These are phyloP conservation scores for Sporothrix globosa DNA, from an alignment of 2,329 filamentous ascomycete species.

Conservation along the genomic window DNA sequence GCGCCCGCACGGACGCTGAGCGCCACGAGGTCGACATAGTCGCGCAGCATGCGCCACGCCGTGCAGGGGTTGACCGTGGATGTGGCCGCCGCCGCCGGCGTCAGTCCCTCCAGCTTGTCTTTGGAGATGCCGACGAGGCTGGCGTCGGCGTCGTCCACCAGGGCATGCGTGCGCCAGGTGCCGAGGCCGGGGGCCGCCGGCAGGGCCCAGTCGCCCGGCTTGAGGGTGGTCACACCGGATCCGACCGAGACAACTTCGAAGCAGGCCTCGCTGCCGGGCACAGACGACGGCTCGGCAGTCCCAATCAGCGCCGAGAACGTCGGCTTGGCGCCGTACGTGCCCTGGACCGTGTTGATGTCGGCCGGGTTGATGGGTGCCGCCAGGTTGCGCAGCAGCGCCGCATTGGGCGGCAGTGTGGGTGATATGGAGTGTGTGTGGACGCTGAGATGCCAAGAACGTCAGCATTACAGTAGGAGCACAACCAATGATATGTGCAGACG, in stretches of 20 bases:
- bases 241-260: slow-evolving; percentile 82
- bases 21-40: slow-evolving; percentile 64
- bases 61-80: slow-evolving; percentile 92
- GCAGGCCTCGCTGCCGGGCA: slow-evolving; percentile 89
- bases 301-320: slow-evolving; percentile 73
- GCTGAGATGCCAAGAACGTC: slow-evolving; percentile 43
- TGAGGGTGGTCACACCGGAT: slow-evolving; percentile 56
- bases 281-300: slow-evolving; percentile 73
- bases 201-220: slow-evolving; percentile 90
- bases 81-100: slow-evolving; percentile 78
- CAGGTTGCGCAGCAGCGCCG: slow-evolving; percentile 81
- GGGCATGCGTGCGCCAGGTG: slow-evolving; percentile 91
- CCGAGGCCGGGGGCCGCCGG: slow-evolving; percentile 82
- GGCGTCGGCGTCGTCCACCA: slow-evolving; percentile 57
- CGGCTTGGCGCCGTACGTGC: slow-evolving; percentile 87
- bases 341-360: slow-evolving; percentile 97
- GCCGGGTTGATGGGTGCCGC: slow-evolving; percentile 94
- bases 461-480: neutral
- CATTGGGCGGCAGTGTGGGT: slow-evolving; percentile 65
- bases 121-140: slow-evolving; percentile 65
- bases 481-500: too few species aligned
- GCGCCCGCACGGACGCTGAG: slow-evolving; percentile 58
- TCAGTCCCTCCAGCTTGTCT: slow-evolving; percentile 51
- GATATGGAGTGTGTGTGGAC: slow-evolving; percentile 78
- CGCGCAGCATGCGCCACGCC: slow-evolving; percentile 88